phyloP scores from a whole-genome alignment of 225 moss, liverwort and hornwort species.

The Thuidium tamariscinum region DNA sequence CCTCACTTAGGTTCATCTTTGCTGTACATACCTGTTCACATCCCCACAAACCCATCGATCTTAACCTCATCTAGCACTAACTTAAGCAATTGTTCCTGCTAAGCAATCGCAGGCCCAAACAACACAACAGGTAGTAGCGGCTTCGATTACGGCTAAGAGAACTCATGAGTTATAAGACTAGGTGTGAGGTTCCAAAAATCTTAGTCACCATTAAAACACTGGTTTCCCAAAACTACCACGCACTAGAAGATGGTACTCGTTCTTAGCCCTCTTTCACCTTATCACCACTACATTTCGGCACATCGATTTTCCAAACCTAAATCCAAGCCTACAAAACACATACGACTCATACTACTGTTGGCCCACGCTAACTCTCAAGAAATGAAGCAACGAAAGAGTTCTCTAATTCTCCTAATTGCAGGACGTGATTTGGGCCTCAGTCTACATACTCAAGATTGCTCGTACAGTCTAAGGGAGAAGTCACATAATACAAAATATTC shows the following conservation, averaged over 20 bases:
- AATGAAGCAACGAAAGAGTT: background rate
- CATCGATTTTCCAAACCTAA: background rate
- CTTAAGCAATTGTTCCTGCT: background rate
- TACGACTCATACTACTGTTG: background rate
- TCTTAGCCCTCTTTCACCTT: background rate
- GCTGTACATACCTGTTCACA: conserved; percentile 74
- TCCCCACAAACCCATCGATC: background rate
- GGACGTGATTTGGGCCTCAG: background rate
- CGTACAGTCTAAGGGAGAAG: background rate
- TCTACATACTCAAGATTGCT: background rate
- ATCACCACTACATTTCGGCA: background rate
- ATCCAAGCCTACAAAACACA: background rate
- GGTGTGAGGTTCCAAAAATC: background rate
- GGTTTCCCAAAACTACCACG: background rate
- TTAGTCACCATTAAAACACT: background rate
- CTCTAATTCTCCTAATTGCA: background rate
- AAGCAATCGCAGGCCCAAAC: background rate
- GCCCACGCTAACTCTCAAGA: background rate
- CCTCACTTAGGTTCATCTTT: conserved; percentile 92
- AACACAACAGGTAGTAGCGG: background rate
- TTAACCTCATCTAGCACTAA: background rate
- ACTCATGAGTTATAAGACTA: background rate
- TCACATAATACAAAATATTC: background rate
- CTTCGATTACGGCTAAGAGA: background rate
- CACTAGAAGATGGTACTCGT: background rate